phyloP scores from a whole-genome alignment of 768 basidiomycete species.

The Collybiopsis confluens region DNA sequence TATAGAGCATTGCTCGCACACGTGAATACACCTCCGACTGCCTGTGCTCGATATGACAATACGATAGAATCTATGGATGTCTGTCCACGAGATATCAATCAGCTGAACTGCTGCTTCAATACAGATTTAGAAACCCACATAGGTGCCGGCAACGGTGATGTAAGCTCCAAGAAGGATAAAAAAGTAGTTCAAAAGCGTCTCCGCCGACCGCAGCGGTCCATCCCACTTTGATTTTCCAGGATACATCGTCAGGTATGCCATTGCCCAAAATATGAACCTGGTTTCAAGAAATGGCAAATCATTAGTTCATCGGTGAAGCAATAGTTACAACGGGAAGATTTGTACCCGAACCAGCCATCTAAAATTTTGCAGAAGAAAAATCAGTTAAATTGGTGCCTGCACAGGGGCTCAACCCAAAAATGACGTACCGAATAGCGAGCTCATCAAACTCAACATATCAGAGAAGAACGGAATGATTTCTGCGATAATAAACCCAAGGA shows the following conservation, averaged over 20 bases:
- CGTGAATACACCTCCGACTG: conserved; percentile 26
- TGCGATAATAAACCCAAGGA: conserved; percentile 29
- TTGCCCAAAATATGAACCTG: conserved; percentile 40
- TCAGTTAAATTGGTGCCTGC: neutral
- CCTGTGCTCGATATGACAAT: conserved; percentile 24
- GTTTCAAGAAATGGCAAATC: conserved; percentile 6
- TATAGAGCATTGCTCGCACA: conserved; percentile 31
- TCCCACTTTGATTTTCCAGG: conserved; percentile 31
- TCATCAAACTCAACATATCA: conserved; percentile 37
- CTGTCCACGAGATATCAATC: conserved; percentile 18
- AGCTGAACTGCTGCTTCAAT: neutral
- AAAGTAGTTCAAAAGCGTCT: conserved; percentile 34
- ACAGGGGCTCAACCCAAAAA: neutral
- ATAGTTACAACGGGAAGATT: neutral
- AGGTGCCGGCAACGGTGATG: conserved; percentile 34
- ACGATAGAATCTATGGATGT: conserved; percentile 34
- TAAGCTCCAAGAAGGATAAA: conserved; percentile 33
- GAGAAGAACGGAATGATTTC: conserved; percentile 34
- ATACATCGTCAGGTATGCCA: conserved; percentile 37
- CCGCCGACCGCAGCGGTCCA: conserved; percentile 23
- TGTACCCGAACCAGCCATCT: conserved; percentile 30
- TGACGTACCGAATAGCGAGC: conserved; percentile 32
- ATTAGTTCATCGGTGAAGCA: neutral
- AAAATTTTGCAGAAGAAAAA: neutral
- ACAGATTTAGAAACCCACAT: conserved; percentile 21